phyloP scores from a whole-genome alignment of 2,329 filamentous ascomycete genomes.

The Colletotrichum acutatum region DNA sequence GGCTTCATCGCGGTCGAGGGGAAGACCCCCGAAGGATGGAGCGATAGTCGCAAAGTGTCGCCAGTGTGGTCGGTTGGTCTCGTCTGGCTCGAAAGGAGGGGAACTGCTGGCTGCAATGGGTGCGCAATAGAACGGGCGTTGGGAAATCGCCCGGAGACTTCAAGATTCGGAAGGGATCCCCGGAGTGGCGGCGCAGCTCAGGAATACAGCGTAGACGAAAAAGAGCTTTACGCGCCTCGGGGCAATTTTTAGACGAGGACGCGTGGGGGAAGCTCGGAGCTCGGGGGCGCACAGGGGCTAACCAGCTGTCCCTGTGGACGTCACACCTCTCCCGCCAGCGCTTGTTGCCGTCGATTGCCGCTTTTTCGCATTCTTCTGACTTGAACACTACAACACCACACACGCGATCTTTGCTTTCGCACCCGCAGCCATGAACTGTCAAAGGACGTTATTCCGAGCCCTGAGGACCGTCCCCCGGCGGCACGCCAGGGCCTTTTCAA shows the following conservation, averaged over 20 bases:
- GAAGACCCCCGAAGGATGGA: no score
- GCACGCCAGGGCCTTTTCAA: conserved; percentile 55
- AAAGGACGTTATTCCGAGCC: conserved; percentile 46
- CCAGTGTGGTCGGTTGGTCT: neutral
- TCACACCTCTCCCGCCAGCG: neutral
- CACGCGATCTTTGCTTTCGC: neutral
- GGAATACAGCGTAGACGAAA: neutral
- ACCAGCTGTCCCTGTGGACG: neutral
- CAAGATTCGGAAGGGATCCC: neutral
- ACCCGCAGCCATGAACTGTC: conserved; percentile 48
- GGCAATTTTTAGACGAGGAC: conserved; percentile 33
- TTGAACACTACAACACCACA: neutral
- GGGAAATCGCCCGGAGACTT: neutral
- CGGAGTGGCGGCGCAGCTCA: neutral
- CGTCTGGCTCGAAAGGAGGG: neutral
- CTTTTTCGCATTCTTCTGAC: conserved; percentile 3
- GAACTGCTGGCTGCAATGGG: no score
- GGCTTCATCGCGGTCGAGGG: no score
- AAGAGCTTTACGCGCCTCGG: conserved; percentile 32
- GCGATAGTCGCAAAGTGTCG: neutral
- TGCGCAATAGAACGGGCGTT: neutral
- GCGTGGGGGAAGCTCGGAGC: conserved; percentile 25
- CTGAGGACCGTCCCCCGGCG: conserved; percentile 48
- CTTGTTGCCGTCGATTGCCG: conserved; percentile 15
- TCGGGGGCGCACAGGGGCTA: conserved; percentile 4